Base-by-base conservation (phyloP, 2,329 filamentous ascomycete species). In the Grosmannia penicillata region DNA sequence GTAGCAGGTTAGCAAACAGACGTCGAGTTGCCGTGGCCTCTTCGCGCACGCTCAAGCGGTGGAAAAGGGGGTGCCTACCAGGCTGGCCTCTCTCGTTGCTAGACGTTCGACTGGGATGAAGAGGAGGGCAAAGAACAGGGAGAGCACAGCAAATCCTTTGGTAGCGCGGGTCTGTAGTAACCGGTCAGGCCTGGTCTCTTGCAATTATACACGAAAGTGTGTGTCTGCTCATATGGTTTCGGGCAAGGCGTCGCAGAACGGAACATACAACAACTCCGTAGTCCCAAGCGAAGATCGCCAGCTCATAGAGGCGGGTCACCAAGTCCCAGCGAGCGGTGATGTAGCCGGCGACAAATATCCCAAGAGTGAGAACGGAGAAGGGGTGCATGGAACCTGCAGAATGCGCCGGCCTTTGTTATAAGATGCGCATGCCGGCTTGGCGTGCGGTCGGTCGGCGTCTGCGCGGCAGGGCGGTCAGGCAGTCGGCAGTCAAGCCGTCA, bases 321-420 rank as follows among this genome's bases (percentile, higher is more conserved):
- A 98, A 78, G 64, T 96, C 91, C 87, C 91, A 98, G 70, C 91
- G 82, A 57, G 91, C 91, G 64, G 91, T 98, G 60, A 89, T 96
- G 72, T 98, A 98, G 62, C 91, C 91, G 66, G 91, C 89, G 72
- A 96, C 82, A 69, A 98, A 98, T 68, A 98, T 95, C 65, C 82
- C 86, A 65, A 94, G 78, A 55, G 87, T 93, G 61, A 95, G 75
- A 60, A 89, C 69, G 47, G 89, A 96, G 68, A 96, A 95, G 55
- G 87, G 85, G 85, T 95, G 87, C 89, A 96, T 96, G 71, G 69
- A 73, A 63, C 56, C 62, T 37, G 60, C 54, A 71, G 69, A 73
- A 63, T 56, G 62, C 39, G 60, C 54, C 61, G 58, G 28, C 56
- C 54, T 49, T 48, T 33, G 25, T 23, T 53, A 51, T 40, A 50